Evolutionary conservation across 805 yeast species (phyloP), one percentile per base, ranked within the genome.

Genomic region (Candida nemodendra): DNA sequence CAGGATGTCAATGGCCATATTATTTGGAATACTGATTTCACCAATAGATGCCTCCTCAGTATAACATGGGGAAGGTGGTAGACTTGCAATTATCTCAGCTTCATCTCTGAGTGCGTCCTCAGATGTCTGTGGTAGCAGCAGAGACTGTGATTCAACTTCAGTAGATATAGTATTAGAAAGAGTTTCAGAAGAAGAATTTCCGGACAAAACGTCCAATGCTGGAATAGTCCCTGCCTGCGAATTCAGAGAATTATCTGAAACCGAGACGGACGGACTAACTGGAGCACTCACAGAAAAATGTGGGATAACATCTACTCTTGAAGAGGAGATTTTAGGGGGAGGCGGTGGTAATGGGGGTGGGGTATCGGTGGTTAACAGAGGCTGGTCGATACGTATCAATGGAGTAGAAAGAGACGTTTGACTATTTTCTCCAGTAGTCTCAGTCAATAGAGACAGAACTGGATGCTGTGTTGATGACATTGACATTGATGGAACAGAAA

Each of bases 1-100:
- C n/a, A 51, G 37, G 1, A 56, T 57, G 27, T 55, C 54, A 23
- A 58, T 56, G 2, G 61, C 56, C 33, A 44, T 51, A 18, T 51
- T 44, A 18, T 51, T 45, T 0, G 64, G 61, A 5, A 48, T 48
- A 32, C 50, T 49, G 24, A 51, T 38, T 32, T 56, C 64, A 1
- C 55, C 55, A 1, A 54, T 53, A 4, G 51, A 41, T 0, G 62
- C 54, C 32, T 38, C 17, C 4, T 45, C 46, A 0, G 64, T 53
- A 30, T 61, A 61, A 9, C 38, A 43, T 1, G 66, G 66, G 2
- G 63, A 58, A 4, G 64, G 62, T 3, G 62, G 62, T 9, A 57
- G 32, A 9, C 45, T 40, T 5, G 47, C 47, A 3, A 55, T 30
- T 18, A 49, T 31, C 26, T 51, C 51, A 17, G 46, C 56, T 30